Evolutionary conservation across 116 monocot genomes (phyloP).

Genomic region (Iris pallida): DNA sequence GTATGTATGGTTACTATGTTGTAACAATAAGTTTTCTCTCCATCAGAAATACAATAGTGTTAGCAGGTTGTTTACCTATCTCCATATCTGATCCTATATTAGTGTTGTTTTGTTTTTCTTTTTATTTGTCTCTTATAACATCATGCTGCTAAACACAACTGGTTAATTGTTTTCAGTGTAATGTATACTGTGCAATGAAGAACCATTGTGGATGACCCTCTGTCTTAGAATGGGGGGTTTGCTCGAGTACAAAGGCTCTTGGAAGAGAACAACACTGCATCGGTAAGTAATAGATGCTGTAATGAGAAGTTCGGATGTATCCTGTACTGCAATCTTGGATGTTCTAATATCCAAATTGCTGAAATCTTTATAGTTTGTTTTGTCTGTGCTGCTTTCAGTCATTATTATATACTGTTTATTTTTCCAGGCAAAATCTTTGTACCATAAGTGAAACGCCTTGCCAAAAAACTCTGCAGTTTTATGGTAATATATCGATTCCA

Average conservation of each 20-base stretch:
- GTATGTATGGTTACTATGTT: neutral
- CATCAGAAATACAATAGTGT: no score
- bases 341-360: neutral
- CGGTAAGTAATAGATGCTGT: slow-evolving; percentile 23
- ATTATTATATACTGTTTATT: slow-evolving; percentile 5
- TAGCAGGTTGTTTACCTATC: no score
- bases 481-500: slow-evolving; percentile 36
- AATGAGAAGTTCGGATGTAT: no score
- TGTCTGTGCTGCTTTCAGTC: no score
- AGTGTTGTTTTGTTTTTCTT: neutral
- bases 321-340: no score
- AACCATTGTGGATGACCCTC: slow-evolving; percentile 89
- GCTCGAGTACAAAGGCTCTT: slow-evolving; percentile 69
- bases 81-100: neutral
- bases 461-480: slow-evolving; percentile 49
- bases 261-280: slow-evolving; percentile 71
- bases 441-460: slow-evolving; percentile 18
- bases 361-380: neutral
- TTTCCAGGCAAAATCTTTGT: slow-evolving; percentile 54
- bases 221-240: slow-evolving; percentile 65
- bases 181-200: slow-evolving; percentile 96
- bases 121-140: neutral
- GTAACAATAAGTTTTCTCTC: no score
- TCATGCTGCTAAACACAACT: neutral
- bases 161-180: slow-evolving; percentile 44